These are phyloP conservation scores for Corylus americana DNA, from an alignment of 306 rosid genomes.

Conservation along the genomic window DNA sequence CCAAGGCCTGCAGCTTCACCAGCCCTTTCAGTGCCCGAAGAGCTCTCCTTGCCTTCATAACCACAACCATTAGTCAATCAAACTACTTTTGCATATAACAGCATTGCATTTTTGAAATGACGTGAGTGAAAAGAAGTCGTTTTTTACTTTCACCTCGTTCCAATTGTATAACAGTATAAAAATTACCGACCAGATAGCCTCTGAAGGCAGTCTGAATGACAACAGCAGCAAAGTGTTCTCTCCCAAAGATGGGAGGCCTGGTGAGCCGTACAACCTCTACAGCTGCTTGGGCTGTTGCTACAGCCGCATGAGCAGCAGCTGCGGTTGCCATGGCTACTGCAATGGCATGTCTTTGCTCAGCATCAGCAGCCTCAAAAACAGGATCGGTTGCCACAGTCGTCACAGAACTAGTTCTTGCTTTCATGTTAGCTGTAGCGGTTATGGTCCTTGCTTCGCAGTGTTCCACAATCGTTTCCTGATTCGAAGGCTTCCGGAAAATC, in stretches of 20 bases:
- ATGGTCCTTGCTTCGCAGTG: constrained; percentile 25
- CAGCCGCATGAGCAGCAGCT: constrained; percentile 48
- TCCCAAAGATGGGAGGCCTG: constrained; percentile 41
- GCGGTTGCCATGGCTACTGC: constrained; percentile 47
- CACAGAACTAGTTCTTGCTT: constrained; percentile 4
- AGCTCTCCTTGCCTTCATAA: constrained; percentile 57
- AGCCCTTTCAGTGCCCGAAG: constrained; percentile 54
- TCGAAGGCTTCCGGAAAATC: constrained; percentile 47
- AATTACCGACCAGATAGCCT: constrained; percentile 50
- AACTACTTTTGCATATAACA: background rate
- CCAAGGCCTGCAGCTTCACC: constrained; percentile 62
- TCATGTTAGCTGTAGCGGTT: constrained; percentile 22
- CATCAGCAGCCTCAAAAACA: constrained; percentile 9
- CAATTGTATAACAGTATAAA: no score
- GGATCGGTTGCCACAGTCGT: constrained; percentile 4
- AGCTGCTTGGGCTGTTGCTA: constrained; percentile 48
- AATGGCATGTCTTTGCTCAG: constrained; percentile 34
- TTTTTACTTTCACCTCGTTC: no score
- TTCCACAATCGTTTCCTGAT: constrained; percentile 37
- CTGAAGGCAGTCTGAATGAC: constrained; percentile 56
- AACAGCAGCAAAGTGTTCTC: constrained; percentile 45
- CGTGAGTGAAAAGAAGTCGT: no score
- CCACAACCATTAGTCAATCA: background rate
- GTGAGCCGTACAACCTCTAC: constrained; percentile 37
- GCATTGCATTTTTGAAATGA: background rate